Base-by-base conservation (phyloP, 805 yeast species). In the Lipomyces kockii region DNA sequence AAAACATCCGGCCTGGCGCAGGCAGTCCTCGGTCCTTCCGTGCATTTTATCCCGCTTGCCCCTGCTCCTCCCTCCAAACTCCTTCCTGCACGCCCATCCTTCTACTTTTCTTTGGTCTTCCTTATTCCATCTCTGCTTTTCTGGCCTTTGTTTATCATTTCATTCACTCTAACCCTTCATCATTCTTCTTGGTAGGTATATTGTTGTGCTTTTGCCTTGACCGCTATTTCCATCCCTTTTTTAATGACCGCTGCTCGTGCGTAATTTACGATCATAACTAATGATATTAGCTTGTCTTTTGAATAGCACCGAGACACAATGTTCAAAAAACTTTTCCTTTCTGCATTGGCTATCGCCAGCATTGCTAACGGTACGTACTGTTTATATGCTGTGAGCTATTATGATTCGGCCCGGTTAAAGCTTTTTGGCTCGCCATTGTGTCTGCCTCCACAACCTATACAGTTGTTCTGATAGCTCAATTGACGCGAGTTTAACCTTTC, bases 271-370 rank as follows among this genome's bases (percentile, higher is more conserved):
- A 49, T 52, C 57, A 25, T 5, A 29, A 29, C 32, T 29, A 29
- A 29, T 29, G 32, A 5, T 5, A 5, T 29, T 29, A 29, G 32
- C 32, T 29, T 29, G 32, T 29, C 32, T 37, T n/a, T 43, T 2
- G 20, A 6, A 43, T 43, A 43, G 11, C 22, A 43, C 12, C 6
- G 4, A 4, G 43, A 46, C 52, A 56, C 37, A 62, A 68, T 68
- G 68, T 25, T 65, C 43, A 29, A 57, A 58, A 58, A 64, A 34
- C 35, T 35, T 60, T 35, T 65, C 34, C 32, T 62, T 39, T 34
- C 69, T 43, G 66, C 64, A 52, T 60, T 63, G 55, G 72, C 70
- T 25, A 58, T 64, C 43, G 64, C 67, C 29, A 71, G 71, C 25
- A 60, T 64, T 27, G 72, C 46, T 55, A 43, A 61, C 25, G 73